These are phyloP conservation scores for Pythium dissotocum DNA, from an alignment of 352 stramenopile genomes.

Conservation along the genomic window DNA sequence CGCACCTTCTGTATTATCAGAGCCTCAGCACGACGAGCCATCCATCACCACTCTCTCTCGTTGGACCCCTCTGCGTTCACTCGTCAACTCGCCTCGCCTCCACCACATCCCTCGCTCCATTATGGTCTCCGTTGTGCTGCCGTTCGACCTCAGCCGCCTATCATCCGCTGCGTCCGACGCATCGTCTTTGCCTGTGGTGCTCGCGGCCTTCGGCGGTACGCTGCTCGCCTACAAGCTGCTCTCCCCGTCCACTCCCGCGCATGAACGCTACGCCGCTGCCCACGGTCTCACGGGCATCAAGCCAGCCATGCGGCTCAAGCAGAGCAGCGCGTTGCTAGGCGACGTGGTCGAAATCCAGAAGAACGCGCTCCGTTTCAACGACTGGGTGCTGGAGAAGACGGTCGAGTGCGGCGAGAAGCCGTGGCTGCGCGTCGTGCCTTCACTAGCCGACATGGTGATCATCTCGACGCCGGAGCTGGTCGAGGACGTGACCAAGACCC, in stretches of 20 bases:
- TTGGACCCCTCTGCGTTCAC: not conserved
- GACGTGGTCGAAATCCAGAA: conserved; percentile 8
- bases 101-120: not conserved
- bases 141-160: not conserved
- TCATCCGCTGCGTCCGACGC: not conserved
- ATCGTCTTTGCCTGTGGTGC: conserved; percentile 1
- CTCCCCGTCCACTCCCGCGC: not conserved
- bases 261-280: conserved; percentile 9
- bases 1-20: too few species aligned
- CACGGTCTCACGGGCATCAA: conserved; percentile 14
- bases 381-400: conserved; percentile 24
- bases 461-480: conserved; percentile 18
- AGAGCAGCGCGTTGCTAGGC: conserved; percentile 1
- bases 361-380: conserved; percentile 18
- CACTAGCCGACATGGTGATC: conserved; percentile 21
- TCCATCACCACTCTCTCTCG: too few species aligned
- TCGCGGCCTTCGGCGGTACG: conserved; percentile 1
- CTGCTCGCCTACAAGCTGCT: conserved; percentile 24
- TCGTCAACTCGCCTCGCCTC: not conserved
- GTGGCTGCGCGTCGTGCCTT: conserved; percentile 16
- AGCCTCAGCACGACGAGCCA: too few species aligned
- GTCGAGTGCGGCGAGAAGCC: conserved; percentile 11
- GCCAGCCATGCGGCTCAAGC: conserved; percentile 3
- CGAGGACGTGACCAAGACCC: conserved; percentile 26
- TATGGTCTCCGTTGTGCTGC: not conserved